A percentile compares a stretch with the other conserved stretches of the same genome.
phyloP scores from a whole-genome alignment of 352 stramenopile species.

The Globisporangium splendens region DNA sequence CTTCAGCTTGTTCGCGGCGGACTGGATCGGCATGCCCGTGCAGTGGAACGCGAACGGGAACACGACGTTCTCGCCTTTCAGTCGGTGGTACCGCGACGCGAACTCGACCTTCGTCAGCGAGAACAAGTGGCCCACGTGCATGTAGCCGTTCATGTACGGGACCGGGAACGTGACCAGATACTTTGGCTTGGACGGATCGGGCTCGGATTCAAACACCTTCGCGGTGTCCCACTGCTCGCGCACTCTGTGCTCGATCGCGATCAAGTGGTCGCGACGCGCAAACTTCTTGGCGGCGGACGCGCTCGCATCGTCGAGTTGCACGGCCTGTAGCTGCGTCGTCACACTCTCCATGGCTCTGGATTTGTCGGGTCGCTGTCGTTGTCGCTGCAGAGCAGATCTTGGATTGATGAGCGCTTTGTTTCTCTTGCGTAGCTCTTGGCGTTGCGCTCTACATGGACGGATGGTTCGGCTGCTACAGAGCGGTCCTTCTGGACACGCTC shows the following conservation, averaged over 20 bases:
- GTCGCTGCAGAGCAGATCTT: slow-evolving; percentile 2
- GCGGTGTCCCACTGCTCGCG: slow-evolving; percentile 85
- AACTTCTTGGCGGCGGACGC: slow-evolving; percentile 51
- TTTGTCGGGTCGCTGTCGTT: background rate
- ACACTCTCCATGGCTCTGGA: slow-evolving; percentile 52
- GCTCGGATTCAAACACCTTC: slow-evolving; percentile 90
- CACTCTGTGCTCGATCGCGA: slow-evolving; percentile 90
- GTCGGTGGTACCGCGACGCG: slow-evolving; percentile 89
- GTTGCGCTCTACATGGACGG: too few relatives aligned
- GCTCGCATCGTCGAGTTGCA: slow-evolving; percentile 56
- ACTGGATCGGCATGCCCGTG: slow-evolving; percentile 99
- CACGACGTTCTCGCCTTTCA: slow-evolving; percentile 98
- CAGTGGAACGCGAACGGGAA: slow-evolving; percentile 99
- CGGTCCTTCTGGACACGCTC: too few relatives aligned
- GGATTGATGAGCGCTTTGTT: slow-evolving; percentile 7
- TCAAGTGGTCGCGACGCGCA: slow-evolving; percentile 86
- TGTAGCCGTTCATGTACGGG: slow-evolving; percentile 99
- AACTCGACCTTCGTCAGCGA: slow-evolving; percentile 98
- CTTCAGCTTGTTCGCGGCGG: slow-evolving; percentile 99
- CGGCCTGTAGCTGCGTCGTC: slow-evolving; percentile 73
- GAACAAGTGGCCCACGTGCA: slow-evolving; percentile 98
- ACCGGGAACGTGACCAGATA: slow-evolving; percentile 99
- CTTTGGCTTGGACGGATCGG: slow-evolving; percentile 84
- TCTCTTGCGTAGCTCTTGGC: too few relatives aligned
- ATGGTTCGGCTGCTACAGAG: too few relatives aligned